A percentile compares a stretch with the other conserved stretches of the same genome.
These are phyloP conservation scores for Gomphus bonarii DNA, from an alignment of 1,284 basidiomycete genomes.

Conservation along the genomic window DNA sequence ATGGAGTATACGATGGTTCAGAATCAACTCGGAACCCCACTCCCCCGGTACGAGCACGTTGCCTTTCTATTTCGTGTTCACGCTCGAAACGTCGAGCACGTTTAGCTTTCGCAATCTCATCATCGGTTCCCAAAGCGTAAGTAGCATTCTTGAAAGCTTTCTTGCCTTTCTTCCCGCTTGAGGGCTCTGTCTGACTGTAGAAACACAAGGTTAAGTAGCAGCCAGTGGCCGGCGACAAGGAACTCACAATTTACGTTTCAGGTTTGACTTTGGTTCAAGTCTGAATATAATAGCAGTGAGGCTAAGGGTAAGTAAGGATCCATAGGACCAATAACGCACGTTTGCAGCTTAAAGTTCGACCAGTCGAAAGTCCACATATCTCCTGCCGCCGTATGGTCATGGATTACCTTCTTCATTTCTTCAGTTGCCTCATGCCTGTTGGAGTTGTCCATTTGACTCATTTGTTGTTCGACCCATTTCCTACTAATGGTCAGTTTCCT, in stretches of 20 bases:
- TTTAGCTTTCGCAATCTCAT: slow-evolving; percentile 55
- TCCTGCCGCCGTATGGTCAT: slow-evolving; percentile 67
- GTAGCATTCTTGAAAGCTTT: slow-evolving; percentile 37
- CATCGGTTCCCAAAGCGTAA: slow-evolving; percentile 41
- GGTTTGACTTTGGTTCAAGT: slow-evolving; percentile 50
- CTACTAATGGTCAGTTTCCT: slow-evolving; percentile 25
- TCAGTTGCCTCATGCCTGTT: slow-evolving; percentile 68
- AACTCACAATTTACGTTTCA: slow-evolving; percentile 63
- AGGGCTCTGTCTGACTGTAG: slow-evolving; percentile 8
- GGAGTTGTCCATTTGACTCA: slow-evolving; percentile 70
- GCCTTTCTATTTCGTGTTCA: slow-evolving; percentile 71
- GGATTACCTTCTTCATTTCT: slow-evolving; percentile 81
- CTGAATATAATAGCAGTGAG: slow-evolving; percentile 31
- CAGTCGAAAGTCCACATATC: slow-evolving; percentile 84
- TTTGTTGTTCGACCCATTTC: slow-evolving; percentile 77
- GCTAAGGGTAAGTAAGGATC: slow-evolving; percentile 13
- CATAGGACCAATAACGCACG: slow-evolving; percentile 30
- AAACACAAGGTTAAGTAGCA: not conserved
- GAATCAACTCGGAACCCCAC: slow-evolving; percentile 9
- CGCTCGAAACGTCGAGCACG: slow-evolving; percentile 71
- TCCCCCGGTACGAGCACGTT: slow-evolving; percentile 34
- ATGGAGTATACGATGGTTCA: not conserved
- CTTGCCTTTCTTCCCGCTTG: slow-evolving; percentile 55
- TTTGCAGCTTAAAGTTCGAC: slow-evolving; percentile 71
- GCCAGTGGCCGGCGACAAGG: not conserved